These are phyloP conservation scores for Herpotrichia juniperi DNA, from an alignment of 2,329 filamentous ascomycete species.

Conservation along the genomic window DNA sequence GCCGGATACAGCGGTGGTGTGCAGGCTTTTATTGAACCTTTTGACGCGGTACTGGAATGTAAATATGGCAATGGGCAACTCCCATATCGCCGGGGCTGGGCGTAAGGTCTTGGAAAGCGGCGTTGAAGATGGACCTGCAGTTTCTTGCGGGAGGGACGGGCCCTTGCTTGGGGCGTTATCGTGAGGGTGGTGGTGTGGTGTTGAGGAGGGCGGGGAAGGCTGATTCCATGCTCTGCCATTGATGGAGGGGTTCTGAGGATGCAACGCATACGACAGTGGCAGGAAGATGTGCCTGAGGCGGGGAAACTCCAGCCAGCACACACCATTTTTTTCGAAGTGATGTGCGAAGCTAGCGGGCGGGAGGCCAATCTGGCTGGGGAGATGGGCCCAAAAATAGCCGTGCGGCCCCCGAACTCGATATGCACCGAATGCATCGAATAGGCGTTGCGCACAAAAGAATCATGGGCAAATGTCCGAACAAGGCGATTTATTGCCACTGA, in stretches of 20 bases:
- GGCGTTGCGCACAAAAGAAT: neutral
- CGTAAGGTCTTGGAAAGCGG: neutral
- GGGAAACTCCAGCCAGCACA: slow-evolving; percentile 9
- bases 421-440: slow-evolving; percentile 5
- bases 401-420: slow-evolving; percentile 19
- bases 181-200: slow-evolving; percentile 2
- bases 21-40: neutral
- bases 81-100: neutral
- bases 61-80: neutral
- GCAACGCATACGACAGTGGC: slow-evolving; percentile 13
- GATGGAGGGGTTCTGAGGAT: neutral
- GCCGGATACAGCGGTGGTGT: too few species aligned
- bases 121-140: slow-evolving; percentile 4
- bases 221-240: neutral
- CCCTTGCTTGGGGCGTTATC: slow-evolving; percentile 13
- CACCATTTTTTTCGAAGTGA: neutral
- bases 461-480: slow-evolving; percentile 13
- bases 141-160: slow-evolving; percentile 18
- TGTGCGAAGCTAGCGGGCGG: neutral
- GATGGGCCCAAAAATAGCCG: slow-evolving; percentile 37
- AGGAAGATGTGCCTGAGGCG: neutral
- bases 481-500: slow-evolving; percentile 9
- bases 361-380: slow-evolving; percentile 4
- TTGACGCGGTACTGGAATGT: neutral
- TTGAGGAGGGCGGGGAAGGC: neutral